A percentile compares a stretch with the other conserved stretches of the same genome.
phyloP scores from a whole-genome alignment of 495 filamentous ascomycete genomes.

The Aspergillus hancockii region DNA sequence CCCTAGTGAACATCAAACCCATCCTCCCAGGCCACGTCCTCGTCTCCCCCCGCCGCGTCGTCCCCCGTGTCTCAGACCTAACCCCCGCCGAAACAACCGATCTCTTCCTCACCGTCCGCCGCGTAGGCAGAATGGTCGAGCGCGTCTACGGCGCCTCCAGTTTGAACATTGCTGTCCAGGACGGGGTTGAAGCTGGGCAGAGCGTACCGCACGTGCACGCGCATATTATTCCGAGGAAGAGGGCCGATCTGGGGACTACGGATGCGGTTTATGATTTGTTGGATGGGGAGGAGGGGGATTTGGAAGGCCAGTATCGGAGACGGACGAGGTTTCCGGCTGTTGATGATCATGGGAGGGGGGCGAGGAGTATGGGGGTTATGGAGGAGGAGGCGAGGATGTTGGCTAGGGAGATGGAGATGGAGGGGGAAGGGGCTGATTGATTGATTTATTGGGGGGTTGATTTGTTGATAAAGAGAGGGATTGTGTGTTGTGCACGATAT shows the following conservation, averaged over 20 bases:
- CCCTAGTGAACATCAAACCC: conserved; percentile 92
- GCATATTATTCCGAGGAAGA: conserved; percentile 83
- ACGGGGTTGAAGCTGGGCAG: conserved; percentile 86
- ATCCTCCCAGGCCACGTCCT: conserved; percentile 93
- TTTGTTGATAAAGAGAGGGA: background rate
- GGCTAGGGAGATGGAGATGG: conserved; percentile 53
- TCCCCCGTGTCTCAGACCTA: conserved; percentile 75
- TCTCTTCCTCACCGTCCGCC: conserved; percentile 81
- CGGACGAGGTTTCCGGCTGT: conserved; percentile 50
- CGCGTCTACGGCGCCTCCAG: conserved; percentile 64
- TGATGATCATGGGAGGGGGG: conserved; percentile 68
- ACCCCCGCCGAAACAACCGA: conserved; percentile 73
- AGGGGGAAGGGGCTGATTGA: conserved; percentile 19
- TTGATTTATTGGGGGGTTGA: conserved; percentile 11
- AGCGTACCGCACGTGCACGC: conserved; percentile 89
- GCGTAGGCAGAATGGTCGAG: conserved; percentile 75
- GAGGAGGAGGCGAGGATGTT: conserved; percentile 70
- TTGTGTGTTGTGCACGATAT: background rate
- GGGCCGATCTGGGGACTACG: conserved; percentile 56
- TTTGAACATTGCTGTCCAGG: conserved; percentile 92
- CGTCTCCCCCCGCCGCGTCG: conserved; percentile 59
- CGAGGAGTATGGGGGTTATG: conserved; percentile 78
- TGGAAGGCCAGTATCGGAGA: conserved; percentile 49
- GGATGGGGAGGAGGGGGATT: conserved; percentile 82
- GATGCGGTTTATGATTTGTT: conserved; percentile 78